Base-by-base conservation (phyloP, 495 filamentous ascomycete species). In the Peziza echinospora region DNA sequence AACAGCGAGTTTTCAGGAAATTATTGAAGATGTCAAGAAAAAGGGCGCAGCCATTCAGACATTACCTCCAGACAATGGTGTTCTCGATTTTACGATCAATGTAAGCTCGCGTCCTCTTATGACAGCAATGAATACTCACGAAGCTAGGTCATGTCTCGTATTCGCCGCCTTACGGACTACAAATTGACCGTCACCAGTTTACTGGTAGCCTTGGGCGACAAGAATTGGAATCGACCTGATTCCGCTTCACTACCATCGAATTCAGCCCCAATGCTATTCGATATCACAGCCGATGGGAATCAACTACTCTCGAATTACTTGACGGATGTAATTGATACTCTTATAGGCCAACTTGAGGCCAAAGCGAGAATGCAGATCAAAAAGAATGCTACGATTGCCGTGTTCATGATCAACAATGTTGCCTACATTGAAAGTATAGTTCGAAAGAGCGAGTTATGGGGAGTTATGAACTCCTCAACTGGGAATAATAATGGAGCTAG, bases 361-460 rank as follows among this genome's bases (percentile, higher is more conserved):
- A 85, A 83, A 48, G 75, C 77, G 7, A 69, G 77, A n/a, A 55
- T 65, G 3, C 64, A 91, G 28, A 72, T 91, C 42, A 84, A 84
- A 55, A 76, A 76, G 46, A 89, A 82, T 61, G 72, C 74, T 13
- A 65, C 80, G 11, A 70, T 83, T 42, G 89, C 87, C 41, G 85
- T 93, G 11, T 93, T 96, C 61, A 63, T 99, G 46, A 81, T 83
- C 41, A 99, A 99, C 61, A 82, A 80, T 49, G 74, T 93, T 45
- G 75, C 73, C 56, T 72, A 89, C 47, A 73, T 94, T 47, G 84
- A 94, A 51, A 76, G 82, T 52, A 80, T 78, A 64, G 84, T 96
- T 52, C 74, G 76, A 21, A 72, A 72, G 34, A 91, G 84, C 8
- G 86, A 93, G 28, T 71, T 97, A 10, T 65, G 69, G 5, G 66